Conservation (phyloP, 352 stramenopile genomes). For the Globisporangium cylindrosporum region DNA sequence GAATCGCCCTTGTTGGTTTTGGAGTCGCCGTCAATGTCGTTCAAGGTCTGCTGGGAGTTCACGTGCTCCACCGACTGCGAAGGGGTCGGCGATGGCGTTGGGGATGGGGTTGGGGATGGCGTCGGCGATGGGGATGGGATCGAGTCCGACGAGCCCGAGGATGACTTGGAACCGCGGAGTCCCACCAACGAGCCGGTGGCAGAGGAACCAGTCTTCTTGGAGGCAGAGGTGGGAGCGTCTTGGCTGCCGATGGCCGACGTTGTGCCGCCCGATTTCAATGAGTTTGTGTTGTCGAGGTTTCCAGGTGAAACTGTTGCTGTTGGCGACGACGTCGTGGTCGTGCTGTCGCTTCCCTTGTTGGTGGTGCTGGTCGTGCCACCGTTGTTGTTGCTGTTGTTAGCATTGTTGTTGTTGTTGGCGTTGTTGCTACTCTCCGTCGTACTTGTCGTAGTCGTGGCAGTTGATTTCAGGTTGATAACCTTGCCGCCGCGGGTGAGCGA, state of each 20-base stretch:
- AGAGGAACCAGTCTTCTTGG: not conserved
- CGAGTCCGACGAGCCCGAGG: conserved; percentile 10
- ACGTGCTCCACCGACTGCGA: conserved; percentile 9
- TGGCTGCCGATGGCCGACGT: conserved; percentile 14
- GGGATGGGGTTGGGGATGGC: not conserved
- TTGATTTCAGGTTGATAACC: conserved; percentile 15
- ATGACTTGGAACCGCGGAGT: conserved; percentile 14
- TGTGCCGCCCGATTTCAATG: conserved; percentile 1
- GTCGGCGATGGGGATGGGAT: conserved; percentile 8
- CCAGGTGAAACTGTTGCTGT: conserved; percentile 7
- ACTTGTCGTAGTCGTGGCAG: conserved; percentile 15
- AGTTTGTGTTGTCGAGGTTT: conserved; percentile 11
- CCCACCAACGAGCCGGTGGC: not conserved
- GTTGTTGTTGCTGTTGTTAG: conserved; percentile 15
- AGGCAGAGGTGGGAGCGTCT: not conserved
- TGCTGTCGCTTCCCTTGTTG: not conserved
- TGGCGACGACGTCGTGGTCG: conserved; percentile 7
- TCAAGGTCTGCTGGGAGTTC: conserved; percentile 31
- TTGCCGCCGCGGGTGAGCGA: conserved; percentile 51
- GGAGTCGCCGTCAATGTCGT: conserved; percentile 31
- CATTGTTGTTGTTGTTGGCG: conserved; percentile 14
- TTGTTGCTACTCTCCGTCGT: conserved; percentile 3
- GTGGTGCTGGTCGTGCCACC: not conserved
- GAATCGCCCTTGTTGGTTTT: conserved; percentile 14
- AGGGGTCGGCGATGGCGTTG: conserved; percentile 8